A percentile compares a stretch with the other conserved stretches of the same genome.
Conservation (phyloP, 768 basidiomycete species). For the Phaeolepiota aurea region DNA sequence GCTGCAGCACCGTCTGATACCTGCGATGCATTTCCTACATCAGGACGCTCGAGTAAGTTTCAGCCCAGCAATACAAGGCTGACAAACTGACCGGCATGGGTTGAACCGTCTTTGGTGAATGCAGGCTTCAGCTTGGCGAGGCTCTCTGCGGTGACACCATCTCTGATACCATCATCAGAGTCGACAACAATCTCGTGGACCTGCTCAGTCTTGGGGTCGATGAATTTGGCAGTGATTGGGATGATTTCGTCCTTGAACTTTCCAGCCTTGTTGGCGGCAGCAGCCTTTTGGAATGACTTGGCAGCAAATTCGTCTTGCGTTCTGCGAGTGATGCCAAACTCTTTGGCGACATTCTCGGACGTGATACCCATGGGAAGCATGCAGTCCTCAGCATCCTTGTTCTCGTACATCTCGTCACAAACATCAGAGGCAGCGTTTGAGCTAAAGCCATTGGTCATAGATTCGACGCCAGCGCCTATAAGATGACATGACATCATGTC, state of each 20-base stretch:
- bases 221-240: conserved; percentile 61
- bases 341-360: conserved; percentile 84
- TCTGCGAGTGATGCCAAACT: conserved; percentile 66
- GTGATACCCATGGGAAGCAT: conserved; percentile 89
- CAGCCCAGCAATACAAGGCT: neutral
- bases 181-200: conserved; percentile 63
- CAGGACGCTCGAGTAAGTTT: conserved; percentile 1
- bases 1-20: conserved; percentile 92
- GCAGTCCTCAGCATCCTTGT: conserved; percentile 72
- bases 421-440: conserved; percentile 44
- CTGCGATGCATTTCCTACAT: conserved; percentile 72
- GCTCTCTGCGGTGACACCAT: conserved; percentile 73
- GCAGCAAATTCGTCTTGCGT: conserved; percentile 85
- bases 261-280: conserved; percentile 70
- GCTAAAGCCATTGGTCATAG: conserved; percentile 79
- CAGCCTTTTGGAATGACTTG: conserved; percentile 77
- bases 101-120: conserved; percentile 66
- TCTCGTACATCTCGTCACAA: conserved; percentile 58
- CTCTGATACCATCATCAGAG: conserved; percentile 78
- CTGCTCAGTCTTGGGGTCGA: conserved; percentile 70
- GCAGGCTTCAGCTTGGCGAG: conserved; percentile 81
- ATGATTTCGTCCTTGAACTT: conserved; percentile 81
- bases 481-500: neutral
- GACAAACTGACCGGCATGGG: conserved; percentile 49
- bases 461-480: conserved; percentile 79